Evolutionary conservation across 2,329 filamentous ascomycete species (phyloP).

Genomic region (Venturia effusa): DNA sequence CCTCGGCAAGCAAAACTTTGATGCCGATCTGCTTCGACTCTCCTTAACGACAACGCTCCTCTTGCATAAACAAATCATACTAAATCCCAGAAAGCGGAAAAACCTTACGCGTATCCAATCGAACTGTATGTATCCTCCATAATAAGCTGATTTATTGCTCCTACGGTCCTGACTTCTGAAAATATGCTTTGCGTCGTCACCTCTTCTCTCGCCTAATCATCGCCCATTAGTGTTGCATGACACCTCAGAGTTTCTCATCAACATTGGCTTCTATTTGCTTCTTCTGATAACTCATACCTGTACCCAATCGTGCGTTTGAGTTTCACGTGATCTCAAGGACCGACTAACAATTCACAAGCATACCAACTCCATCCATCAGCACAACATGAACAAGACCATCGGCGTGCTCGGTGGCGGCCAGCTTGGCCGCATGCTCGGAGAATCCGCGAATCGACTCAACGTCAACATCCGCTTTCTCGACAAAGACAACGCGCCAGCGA

Average conservation of each 20-base stretch:
- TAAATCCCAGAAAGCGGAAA: not conserved
- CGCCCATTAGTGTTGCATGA: not conserved
- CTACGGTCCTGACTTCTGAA: not conserved
- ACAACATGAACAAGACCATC: conserved; percentile 17
- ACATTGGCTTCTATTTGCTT: not conserved
- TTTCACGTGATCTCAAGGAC: not conserved
- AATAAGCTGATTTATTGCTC: not conserved
- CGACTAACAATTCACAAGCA: not conserved
- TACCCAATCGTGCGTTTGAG: too few species aligned
- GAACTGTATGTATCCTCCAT: not conserved
- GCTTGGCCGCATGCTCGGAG: conserved; percentile 86
- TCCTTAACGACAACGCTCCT: not conserved
- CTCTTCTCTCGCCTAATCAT: not conserved
- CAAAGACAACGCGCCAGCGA: conserved; percentile 64
- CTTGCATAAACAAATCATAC: not conserved
- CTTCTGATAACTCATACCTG: too few species aligned
- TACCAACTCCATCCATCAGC: not conserved
- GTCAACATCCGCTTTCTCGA: conserved; percentile 74
- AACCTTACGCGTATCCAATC: not conserved
- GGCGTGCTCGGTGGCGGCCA: conserved; percentile 38
- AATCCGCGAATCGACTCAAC: conserved; percentile 71
- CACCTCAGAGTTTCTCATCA: not conserved
- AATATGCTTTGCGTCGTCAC: not conserved
- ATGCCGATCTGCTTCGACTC: not conserved
- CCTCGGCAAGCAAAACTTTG: not conserved